Evolutionary conservation across 1,284 basidiomycete genomes (phyloP), one percentile per base, ranked within the genome.

Genomic region (Porogramme epimiltina): DNA sequence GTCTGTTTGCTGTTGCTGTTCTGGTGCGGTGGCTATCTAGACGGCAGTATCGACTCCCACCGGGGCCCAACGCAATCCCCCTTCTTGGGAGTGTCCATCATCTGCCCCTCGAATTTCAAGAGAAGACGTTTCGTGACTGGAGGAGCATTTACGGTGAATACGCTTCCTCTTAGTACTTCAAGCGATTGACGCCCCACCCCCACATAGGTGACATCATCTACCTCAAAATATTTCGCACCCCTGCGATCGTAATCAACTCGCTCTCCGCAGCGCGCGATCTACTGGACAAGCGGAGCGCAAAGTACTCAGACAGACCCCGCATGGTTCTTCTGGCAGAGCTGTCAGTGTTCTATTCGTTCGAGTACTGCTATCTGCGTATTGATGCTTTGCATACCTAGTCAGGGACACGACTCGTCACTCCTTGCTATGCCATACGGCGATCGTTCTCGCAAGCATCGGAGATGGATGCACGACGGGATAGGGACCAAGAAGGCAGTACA

Each of bases 391-490:
- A 18, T 26, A 33, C 16, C 36, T 33, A 60, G 59, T 22, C 58
- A 65, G 52, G 58, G 57, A 18, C 60, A 60, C 52, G 51, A 56
- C 9, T 45, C 45, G 8, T 56, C 56, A 6, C 39, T 62, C 10
- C 56, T 57, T 0, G 55, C 60, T 18, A 59, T 63, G 57, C 60
- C 54, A 2, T 69, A 69, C 40, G 65, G 62, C 1, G 62, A 63
- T 13, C 52, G 52, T 4, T 69, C 64, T 54, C 64, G 68, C 25
- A 63, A 60, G 38, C 64, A 66, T 28, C 62, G 68, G 8, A 54
- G 56, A 39, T 62, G 66, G 54, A 62, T 66, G 24, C 66, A 68
- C 39, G 62, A 64, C 31, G 61, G 60, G 15, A 55, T 67, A 23
- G 53, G 55, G 34, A 42, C 50, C 13, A 56, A 57, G 41, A 53